These are phyloP conservation scores for Iris pallida DNA, from an alignment of 116 monocot genomes.

Conservation along the genomic window DNA sequence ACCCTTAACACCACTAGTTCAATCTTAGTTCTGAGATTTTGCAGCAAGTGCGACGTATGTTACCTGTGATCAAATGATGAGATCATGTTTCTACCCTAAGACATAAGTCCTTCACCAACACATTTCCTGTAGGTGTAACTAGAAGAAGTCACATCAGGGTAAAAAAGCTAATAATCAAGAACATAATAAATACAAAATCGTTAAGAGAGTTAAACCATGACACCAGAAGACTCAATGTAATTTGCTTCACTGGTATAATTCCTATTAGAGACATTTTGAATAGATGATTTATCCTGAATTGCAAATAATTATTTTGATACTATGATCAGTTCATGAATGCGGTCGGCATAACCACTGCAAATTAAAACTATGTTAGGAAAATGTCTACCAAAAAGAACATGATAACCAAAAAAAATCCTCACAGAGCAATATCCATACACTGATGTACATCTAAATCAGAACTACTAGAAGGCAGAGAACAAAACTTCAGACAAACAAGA, in stretches of 20 bases:
- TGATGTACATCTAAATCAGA: not conserved
- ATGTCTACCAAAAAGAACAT: not conserved
- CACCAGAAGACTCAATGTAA: constrained; percentile 84
- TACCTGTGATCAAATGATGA: constrained; percentile 98
- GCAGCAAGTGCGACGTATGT: constrained; percentile 4
- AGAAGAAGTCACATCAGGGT: constrained; percentile 30
- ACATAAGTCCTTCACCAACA: constrained; percentile 74
- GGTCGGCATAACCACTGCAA: constrained; percentile 94
- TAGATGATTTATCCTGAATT: constrained; percentile 35
- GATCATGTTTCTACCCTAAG: constrained; percentile 83
- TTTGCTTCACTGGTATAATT: constrained; percentile 81
- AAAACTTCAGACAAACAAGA: too few species aligned
- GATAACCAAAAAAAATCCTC: not conserved
- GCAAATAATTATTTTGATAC: constrained; percentile 72
- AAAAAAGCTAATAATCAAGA: constrained; percentile 3
- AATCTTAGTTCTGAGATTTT: not conserved
- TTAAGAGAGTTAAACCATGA: constrained; percentile 55
- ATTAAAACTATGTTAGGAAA: constrained; percentile 12
- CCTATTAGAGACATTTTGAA: constrained; percentile 30
- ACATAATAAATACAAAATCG: constrained; percentile 4
- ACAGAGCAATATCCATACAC: not conserved
- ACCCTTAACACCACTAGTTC: too few species aligned
- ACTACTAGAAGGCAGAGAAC: not conserved
- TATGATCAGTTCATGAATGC: constrained; percentile 81
- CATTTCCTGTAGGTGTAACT: constrained; percentile 87